Evolutionary conservation across 2,329 filamentous ascomycete genomes (phyloP), one percentile per base, ranked within the genome.

Genomic region (Davidsoniella australis): DNA sequence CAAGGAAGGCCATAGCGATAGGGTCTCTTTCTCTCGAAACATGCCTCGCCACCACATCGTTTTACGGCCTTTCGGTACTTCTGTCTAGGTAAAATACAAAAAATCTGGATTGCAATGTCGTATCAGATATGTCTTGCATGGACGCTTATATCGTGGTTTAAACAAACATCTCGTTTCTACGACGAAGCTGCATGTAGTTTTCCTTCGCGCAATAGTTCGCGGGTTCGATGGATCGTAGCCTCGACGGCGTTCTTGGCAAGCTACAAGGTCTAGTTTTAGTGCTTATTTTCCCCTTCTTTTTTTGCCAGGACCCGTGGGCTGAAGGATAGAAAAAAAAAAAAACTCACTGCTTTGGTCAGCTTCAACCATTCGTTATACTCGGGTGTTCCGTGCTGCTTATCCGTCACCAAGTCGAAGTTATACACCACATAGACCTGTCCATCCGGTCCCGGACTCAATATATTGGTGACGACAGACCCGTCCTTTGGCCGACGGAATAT

Each of bases 401-500:
- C 23, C 16, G 20, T 33, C n/a, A 55, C 55, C 60, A 61, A 61
- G 23, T 59, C 56, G 54, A 64, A 64, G 1, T 58, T 53, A 51
- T 61, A 63, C 10, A 62, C 64, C 55, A 64, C 52, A 42, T 55
- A 60, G 29, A 63, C 43, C 23, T 62, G 58, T 1, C 52, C 45
- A 5, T 55, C 47, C 20, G 55, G 58, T 45, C 7, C 61, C 58
- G 14, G 43, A 23, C 41, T 56, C 55, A 41, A 63, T 54, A 62
- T 58, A 49, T 64, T 65, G 39, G 57, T 52, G 16, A 64, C 57
- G 41, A 53, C 56, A 42, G 57, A 59, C 26, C 62, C 62, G 23
- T 60, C 58, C 3, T 33, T 33, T 8, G 60, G 57, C 37, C 61
- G 56, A 33, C 41, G 41, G 48, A 61, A 64, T 41, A 61, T 58